Conservation (phyloP, 2,329 filamentous ascomycete genomes). For the Cephalotrichum gorgonifer region DNA sequence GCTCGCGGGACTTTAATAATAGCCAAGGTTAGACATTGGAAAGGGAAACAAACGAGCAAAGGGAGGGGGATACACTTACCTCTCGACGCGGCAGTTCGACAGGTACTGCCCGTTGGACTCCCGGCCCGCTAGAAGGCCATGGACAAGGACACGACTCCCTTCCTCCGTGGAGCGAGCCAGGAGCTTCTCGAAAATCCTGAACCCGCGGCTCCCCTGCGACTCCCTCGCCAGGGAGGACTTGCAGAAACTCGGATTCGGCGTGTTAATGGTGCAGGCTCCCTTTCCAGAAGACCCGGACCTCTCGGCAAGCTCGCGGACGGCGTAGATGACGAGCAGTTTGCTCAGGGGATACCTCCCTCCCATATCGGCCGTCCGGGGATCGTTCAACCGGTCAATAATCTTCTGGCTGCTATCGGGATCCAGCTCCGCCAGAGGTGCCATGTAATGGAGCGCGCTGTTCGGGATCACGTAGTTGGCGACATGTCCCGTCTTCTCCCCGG, state of each 20-base stretch:
- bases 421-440: constrained; percentile 14
- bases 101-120: constrained; percentile 23
- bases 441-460: constrained; percentile 15
- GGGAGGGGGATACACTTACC: constrained; percentile 5
- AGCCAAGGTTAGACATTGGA: no score
- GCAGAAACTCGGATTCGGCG: constrained; percentile 30
- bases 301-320: constrained; percentile 18
- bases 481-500: constrained; percentile 7
- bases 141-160: constrained; percentile 23
- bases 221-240: constrained; percentile 19
- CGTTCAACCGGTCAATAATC: constrained; percentile 20
- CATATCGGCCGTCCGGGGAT: constrained; percentile 17
- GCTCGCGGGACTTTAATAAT: constrained; percentile 12
- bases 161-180: constrained; percentile 33
- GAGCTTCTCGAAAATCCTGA: constrained; percentile 11
- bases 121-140: constrained; percentile 16
- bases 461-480: constrained; percentile 11
- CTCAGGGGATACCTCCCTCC: constrained; percentile 17
- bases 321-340: constrained; percentile 20
- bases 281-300: constrained; percentile 6
- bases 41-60: neutral
- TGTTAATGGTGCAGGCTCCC: constrained; percentile 20
- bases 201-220: constrained; percentile 5
- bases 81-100: constrained; percentile 18
- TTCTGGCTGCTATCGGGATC: constrained; percentile 3